Conservation (phyloP, 1,284 basidiomycete genomes). For the Chalciporus sp. region DNA sequence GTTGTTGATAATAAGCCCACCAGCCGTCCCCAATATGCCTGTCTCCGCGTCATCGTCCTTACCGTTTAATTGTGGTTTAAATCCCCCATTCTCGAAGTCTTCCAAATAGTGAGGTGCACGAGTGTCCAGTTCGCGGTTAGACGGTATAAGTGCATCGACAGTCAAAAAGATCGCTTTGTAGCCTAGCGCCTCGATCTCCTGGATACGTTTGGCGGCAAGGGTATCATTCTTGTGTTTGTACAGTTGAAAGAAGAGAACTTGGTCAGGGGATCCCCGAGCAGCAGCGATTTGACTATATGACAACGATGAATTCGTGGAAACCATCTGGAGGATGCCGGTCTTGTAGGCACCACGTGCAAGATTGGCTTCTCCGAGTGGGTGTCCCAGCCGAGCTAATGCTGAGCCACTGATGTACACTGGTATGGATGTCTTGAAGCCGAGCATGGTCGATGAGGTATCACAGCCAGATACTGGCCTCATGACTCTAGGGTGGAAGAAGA, state of each 20-base stretch:
- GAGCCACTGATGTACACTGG: constrained; percentile 87
- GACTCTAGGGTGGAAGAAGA: constrained; percentile 83
- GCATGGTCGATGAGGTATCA: constrained; percentile 76
- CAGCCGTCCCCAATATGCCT: constrained; percentile 62
- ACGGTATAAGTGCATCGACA: constrained; percentile 85
- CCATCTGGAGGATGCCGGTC: constrained; percentile 83
- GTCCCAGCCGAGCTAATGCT: constrained; percentile 88
- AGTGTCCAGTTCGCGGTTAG: constrained; percentile 85
- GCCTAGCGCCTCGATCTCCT: constrained; percentile 69
- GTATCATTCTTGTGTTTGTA: constrained; percentile 82
- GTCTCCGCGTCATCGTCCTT: constrained; percentile 39
- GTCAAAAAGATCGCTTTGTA: constrained; percentile 90
- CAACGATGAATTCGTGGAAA: constrained; percentile 86
- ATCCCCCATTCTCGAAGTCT: constrained; percentile 51
- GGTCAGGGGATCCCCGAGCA: constrained; percentile 55
- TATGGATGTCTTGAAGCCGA: constrained; percentile 73
- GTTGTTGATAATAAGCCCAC: constrained; percentile 61
- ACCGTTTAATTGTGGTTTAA: constrained; percentile 19
- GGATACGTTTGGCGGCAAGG: constrained; percentile 72
- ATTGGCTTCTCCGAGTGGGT: constrained; percentile 85
- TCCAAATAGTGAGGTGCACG: constrained; percentile 64
- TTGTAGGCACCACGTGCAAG: constrained; percentile 76
- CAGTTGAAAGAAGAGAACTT: constrained; percentile 83
- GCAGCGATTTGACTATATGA: constrained; percentile 73
- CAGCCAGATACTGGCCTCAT: constrained; percentile 70